Evolutionary conservation across 2,329 filamentous ascomycete species (phyloP).

Genomic region (Venturia aucupariae): DNA sequence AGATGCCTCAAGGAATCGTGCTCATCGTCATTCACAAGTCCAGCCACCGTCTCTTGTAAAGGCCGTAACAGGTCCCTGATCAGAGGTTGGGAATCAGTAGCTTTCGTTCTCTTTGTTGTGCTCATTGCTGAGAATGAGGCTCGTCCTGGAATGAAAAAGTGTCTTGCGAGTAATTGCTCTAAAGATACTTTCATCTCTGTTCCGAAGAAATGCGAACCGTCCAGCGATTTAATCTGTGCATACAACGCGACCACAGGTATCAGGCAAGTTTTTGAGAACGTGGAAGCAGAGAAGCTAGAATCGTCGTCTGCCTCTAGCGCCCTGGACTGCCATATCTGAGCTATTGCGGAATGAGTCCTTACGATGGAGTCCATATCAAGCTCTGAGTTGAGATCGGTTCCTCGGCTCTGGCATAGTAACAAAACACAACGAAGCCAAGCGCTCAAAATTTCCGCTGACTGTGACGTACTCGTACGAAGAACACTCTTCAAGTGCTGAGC

Average conservation of each 20-base stretch:
- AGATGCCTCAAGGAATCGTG: neutral
- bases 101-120: neutral
- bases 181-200: constrained; percentile 17
- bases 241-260: constrained; percentile 19
- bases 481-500: constrained; percentile 13
- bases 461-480: neutral
- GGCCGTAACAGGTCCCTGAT: neutral
- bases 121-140: constrained; percentile 17
- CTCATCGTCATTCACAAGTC: neutral
- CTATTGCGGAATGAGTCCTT: neutral
- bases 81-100: too few species aligned
- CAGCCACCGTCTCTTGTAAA: neutral
- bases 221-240: neutral
- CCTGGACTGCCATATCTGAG: constrained; percentile 25
- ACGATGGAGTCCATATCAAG: neutral
- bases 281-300: constrained; percentile 18
- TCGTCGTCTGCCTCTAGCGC: constrained; percentile 22
- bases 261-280: constrained; percentile 30
- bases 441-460: constrained; percentile 8
- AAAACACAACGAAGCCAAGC: constrained; percentile 10
- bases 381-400: neutral
- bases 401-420: neutral
- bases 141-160: constrained; percentile 26
- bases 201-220: neutral
- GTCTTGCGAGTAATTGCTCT: constrained; percentile 32